phyloP scores from a whole-genome alignment of 2,329 filamentous ascomycete genomes.

The Monilinia fructicola region DNA sequence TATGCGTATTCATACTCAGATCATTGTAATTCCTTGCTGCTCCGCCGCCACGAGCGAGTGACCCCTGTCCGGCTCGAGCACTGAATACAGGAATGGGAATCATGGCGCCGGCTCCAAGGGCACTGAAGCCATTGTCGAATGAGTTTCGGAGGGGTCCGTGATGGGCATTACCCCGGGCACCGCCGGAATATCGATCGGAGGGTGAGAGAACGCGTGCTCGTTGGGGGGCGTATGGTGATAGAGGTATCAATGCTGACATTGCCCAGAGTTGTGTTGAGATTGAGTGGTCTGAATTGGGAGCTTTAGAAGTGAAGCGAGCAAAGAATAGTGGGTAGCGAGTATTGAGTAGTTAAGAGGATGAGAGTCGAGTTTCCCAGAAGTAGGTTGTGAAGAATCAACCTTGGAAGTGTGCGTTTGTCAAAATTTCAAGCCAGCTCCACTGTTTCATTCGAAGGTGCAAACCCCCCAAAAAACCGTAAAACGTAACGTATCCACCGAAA shows the following conservation, averaged over 20 bases:
- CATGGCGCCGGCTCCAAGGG: neutral
- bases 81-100: slow-evolving; percentile 3
- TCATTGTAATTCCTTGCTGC: slow-evolving; percentile 10
- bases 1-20: neutral
- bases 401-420: neutral
- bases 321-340: neutral
- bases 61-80: slow-evolving; percentile 5
- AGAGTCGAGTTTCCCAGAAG: neutral
- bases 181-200: slow-evolving; percentile 17
- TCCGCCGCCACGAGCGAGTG: slow-evolving; percentile 10
- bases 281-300: neutral
- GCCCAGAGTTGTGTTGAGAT: slow-evolving; percentile 3
- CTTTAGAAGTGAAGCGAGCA: neutral
- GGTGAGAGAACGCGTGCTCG: slow-evolving; percentile 20
- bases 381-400: neutral
- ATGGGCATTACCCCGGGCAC: slow-evolving; percentile 4
- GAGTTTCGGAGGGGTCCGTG: slow-evolving; percentile 15
- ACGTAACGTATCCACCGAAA: slow-evolving; percentile 20
- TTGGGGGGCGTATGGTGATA: slow-evolving; percentile 17
- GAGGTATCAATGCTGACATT: slow-evolving; percentile 23
- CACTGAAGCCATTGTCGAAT: slow-evolving; percentile 17
- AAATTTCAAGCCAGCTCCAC: slow-evolving; percentile 3
- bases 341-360: neutral
- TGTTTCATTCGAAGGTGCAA: neutral
- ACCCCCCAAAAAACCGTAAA: slow-evolving; percentile 1